A percentile compares a stretch with the other conserved stretches of the same genome.
Conservation (phyloP, 1,139 yeast species). For the Debaryomyces nepalensis region DNA sequence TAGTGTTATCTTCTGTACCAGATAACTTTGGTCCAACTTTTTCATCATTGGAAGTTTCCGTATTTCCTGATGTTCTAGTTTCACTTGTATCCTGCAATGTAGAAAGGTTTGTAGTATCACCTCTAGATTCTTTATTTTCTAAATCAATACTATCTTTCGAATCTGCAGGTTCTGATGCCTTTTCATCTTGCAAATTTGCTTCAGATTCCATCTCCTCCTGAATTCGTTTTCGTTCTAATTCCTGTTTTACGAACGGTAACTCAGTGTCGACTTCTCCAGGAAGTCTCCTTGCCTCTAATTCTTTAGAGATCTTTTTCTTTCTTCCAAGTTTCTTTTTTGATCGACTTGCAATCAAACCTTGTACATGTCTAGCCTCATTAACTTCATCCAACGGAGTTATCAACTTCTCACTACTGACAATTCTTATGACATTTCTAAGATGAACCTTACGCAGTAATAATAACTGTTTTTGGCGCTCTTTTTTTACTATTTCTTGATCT, state of each 20-base stretch:
- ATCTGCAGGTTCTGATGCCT: not conserved
- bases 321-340: conserved; percentile 45
- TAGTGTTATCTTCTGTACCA: too few relatives aligned
- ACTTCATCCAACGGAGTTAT: conserved; percentile 60
- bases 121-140: not conserved
- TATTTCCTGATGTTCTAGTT: too few relatives aligned
- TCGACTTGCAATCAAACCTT: conserved; percentile 29
- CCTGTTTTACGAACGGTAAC: conserved; percentile 39
- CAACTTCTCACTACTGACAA: conserved; percentile 44
- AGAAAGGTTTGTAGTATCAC: too few relatives aligned
- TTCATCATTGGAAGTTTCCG: too few relatives aligned
- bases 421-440: conserved; percentile 59
- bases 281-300: conserved; percentile 24
- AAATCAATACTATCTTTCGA: not conserved
- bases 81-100: too few relatives aligned
- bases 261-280: conserved; percentile 47
- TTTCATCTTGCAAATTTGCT: conserved; percentile 5
- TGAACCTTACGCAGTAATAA: conserved; percentile 67
- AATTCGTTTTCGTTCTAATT: conserved; percentile 23
- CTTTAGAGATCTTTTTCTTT: conserved; percentile 31
- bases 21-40: too few relatives aligned
- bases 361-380: conserved; percentile 43
- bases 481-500: conserved; percentile 84
- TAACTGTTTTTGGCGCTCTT: conserved; percentile 74
- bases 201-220: conserved; percentile 11